These are phyloP conservation scores for Excoecaria cochinchinensis DNA, from an alignment of 345 rosid genomes.

Conservation along the genomic window DNA sequence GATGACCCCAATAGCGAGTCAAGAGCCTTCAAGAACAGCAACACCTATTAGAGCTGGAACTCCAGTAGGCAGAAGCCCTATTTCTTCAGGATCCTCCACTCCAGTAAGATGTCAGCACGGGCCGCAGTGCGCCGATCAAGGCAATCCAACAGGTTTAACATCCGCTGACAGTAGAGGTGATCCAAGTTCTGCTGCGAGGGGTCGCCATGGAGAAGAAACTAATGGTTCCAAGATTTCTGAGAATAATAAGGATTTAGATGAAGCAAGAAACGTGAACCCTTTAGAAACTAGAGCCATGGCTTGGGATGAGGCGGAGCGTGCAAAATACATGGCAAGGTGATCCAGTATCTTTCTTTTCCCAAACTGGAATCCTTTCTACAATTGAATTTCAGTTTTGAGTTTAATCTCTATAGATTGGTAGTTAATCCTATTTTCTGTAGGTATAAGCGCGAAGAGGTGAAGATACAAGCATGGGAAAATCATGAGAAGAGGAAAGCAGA, in stretches of 20 bases:
- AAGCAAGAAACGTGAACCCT: slow-evolving; percentile 42
- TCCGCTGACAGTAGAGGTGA: slow-evolving; percentile 28
- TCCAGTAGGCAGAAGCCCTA: slow-evolving; percentile 71
- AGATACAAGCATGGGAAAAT: slow-evolving; percentile 95
- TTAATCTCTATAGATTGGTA: not conserved
- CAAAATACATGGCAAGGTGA: slow-evolving; percentile 89
- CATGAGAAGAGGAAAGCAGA: slow-evolving; percentile 93
- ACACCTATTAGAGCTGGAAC: slow-evolving; percentile 81
- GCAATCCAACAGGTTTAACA: slow-evolving; percentile 23
- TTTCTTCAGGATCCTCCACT: slow-evolving; percentile 71
- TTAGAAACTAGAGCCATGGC: slow-evolving; percentile 75
- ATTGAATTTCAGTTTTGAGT: slow-evolving; percentile 4
- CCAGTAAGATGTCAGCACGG: slow-evolving; percentile 56
- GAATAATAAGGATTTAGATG: slow-evolving; percentile 25
- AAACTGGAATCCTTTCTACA: not conserved
- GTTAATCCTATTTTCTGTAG: slow-evolving; percentile 29
- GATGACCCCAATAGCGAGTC: slow-evolving; percentile 92
- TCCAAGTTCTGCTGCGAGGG: slow-evolving; percentile 22
- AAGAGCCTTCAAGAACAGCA: slow-evolving; percentile 87
- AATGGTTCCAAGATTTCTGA: slow-evolving; percentile 21
- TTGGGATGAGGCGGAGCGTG: slow-evolving; percentile 94
- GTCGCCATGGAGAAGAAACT: slow-evolving; percentile 21
- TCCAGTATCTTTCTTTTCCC: not conserved
- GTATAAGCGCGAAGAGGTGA: slow-evolving; percentile 91
- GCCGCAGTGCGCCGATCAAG: slow-evolving; percentile 20